Conservation (phyloP, 176 grass and related monocot species). For the Phoenix dactylifera region DNA sequence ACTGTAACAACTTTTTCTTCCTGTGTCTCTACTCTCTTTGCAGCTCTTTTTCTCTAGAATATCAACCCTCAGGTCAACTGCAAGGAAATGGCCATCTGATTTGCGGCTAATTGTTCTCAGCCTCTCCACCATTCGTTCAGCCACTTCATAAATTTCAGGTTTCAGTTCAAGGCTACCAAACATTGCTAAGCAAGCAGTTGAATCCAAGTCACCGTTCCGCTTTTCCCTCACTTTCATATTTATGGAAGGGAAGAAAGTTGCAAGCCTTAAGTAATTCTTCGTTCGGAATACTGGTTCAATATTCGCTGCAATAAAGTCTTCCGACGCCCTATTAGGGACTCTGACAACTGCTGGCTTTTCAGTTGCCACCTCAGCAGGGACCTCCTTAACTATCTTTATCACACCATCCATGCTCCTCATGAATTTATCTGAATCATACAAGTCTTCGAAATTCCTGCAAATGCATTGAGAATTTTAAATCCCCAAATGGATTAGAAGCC, state of each 20-base stretch:
- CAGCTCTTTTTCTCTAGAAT: constrained; percentile 70
- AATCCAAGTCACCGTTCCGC: constrained; percentile 49
- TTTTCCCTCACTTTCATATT: constrained; percentile 47
- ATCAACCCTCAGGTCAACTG: constrained; percentile 51
- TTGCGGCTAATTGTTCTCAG: constrained; percentile 60
- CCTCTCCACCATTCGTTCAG: constrained; percentile 46
- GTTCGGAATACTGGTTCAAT: constrained; percentile 60
- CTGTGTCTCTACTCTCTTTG: constrained; percentile 26
- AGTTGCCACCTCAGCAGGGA: constrained; percentile 53
- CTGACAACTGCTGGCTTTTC: constrained; percentile 52
- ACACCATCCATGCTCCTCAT: constrained; percentile 49
- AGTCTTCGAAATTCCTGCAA: constrained; percentile 75
- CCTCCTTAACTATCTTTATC: constrained; percentile 38
- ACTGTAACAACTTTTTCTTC: constrained; percentile 65
- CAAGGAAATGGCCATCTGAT: constrained; percentile 39
- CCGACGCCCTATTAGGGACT: constrained; percentile 62
- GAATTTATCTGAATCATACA: constrained; percentile 78
- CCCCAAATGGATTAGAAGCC: not conserved
- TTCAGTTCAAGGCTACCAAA: constrained; percentile 68
- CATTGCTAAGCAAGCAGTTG: constrained; percentile 68
- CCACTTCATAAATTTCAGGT: constrained; percentile 42
- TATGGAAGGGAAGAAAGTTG: constrained; percentile 54
- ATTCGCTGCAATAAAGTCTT: constrained; percentile 49
- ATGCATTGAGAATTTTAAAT: constrained; percentile 18
- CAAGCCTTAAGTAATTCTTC: constrained; percentile 64